Evolutionary conservation across 1,139 yeast genomes (phyloP).

Genomic region (Saccharomyces hybrid): DNA sequence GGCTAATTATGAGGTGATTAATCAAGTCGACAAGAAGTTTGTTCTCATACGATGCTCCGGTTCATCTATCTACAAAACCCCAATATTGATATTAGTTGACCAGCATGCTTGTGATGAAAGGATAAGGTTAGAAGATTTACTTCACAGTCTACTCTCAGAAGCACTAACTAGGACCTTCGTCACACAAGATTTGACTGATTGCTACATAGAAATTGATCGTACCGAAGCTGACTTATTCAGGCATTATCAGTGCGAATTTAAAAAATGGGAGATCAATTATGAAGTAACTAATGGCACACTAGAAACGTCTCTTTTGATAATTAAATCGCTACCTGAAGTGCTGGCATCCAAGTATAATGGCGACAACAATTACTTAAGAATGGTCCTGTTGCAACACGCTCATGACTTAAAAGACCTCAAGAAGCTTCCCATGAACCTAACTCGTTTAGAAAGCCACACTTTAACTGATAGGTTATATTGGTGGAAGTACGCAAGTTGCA

Average conservation of each 20-base stretch:
- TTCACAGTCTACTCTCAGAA: slow-evolving; percentile 27
- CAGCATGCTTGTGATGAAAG: slow-evolving; percentile 82
- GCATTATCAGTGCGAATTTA: slow-evolving; percentile 32
- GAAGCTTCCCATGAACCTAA: slow-evolving; percentile 1
- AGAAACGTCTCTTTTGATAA: slow-evolving; percentile 3
- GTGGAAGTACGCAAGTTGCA: slow-evolving; percentile 31
- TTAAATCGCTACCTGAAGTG: slow-evolving; percentile 40
- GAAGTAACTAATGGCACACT: slow-evolving; percentile 3
- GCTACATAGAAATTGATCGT: slow-evolving; percentile 20
- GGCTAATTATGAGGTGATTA: slow-evolving; percentile 29
- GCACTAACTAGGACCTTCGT: slow-evolving; percentile 9
- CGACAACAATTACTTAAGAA: slow-evolving; percentile 30
- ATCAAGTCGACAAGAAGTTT: slow-evolving; percentile 56
- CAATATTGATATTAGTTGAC: slow-evolving; percentile 43
- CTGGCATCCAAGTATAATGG: slow-evolving; percentile 31
- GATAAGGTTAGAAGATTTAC: slow-evolving; percentile 44
- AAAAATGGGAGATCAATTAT: slow-evolving; percentile 42
- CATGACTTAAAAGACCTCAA: slow-evolving; percentile 34
- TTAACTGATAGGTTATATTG: slow-evolving; percentile 15
- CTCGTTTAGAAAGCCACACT: not conserved
- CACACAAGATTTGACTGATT: slow-evolving; percentile 6
- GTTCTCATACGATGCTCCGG: slow-evolving; percentile 36
- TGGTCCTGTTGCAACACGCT: slow-evolving; percentile 38
- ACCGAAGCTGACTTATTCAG: slow-evolving; percentile 34
- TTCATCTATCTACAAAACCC: not conserved